Evolutionary conservation across 2,329 filamentous ascomycete species (phyloP), one percentile per base, ranked within the genome.

Genomic region (Botryotinia narcissicola): DNA sequence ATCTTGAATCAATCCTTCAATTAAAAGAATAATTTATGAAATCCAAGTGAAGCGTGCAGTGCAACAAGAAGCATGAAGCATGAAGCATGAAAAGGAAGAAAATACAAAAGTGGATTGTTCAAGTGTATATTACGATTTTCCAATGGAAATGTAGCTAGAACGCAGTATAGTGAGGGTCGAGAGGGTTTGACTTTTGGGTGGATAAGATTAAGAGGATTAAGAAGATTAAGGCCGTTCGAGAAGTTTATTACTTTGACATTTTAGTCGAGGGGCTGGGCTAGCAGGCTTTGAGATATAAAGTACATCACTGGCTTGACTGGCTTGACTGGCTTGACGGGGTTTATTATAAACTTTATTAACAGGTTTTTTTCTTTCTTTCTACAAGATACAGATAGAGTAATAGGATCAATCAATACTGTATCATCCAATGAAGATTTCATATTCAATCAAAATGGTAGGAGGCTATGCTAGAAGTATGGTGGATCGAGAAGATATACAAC

Each of bases 221-320:
- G 9, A 40, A 12, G 37, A 40, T 40, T 40, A 12, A 37, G 64
- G 46, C 46, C 22, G 46, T 67, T 67, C 32, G 64, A 67, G 64
- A 67, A 67, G 63, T 37, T 40, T 54, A 16, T 54, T 16, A n/a
- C 48, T 54, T n/a, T 54, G 48, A 7, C 25, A 54, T 54, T 54
- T 54, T 40, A 67, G 25, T 67, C 64, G 35, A 68, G 46, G 46
- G 64, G 64, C 46, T 68, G 64, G 64, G 40, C 61, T 40, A 5
- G 46, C 16, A 20, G 5, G 16, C 51, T 54, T 54, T 16, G 8
- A 29, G 51, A 1, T 54, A 54, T 9, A 29, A 18, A 18, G n/a
- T 18, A 32, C n/a, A 57, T 57, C 6, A 57, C n/a, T 32, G n/a
- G n/a, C n/a, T 57, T 57, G 40, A 42, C 40, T 42, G 40, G 40